Percentiles rank a stretch among this genome's conserved stretches.
phyloP scores from a whole-genome alignment of 805 yeast species.

The Jamesozyma spencerorum region DNA sequence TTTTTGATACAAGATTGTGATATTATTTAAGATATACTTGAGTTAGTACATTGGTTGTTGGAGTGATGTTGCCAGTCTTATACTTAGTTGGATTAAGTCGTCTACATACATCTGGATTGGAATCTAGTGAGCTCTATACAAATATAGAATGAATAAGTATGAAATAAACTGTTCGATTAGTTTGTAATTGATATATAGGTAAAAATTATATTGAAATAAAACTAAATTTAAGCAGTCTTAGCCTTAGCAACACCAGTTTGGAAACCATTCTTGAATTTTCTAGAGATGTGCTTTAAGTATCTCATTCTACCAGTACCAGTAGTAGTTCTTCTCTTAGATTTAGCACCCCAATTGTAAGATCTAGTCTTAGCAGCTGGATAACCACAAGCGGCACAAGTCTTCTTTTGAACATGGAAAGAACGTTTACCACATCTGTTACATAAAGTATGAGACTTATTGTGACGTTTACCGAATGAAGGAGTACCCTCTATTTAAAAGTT shows the following conservation, averaged over 20 bases:
- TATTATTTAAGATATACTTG: too few species aligned
- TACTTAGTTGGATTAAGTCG: too few species aligned
- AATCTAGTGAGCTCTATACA: too few species aligned
- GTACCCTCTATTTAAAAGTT: slow-evolving; percentile 71
- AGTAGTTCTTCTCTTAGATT: slow-evolving; percentile 99
- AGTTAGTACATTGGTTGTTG: too few species aligned
- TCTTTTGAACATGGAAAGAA: slow-evolving; percentile 98
- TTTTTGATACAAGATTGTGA: too few species aligned
- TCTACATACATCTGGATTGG: too few species aligned
- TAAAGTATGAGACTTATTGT: slow-evolving; percentile 98
- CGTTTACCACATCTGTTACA: slow-evolving; percentile 99
- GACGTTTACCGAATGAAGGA: slow-evolving; percentile 99
- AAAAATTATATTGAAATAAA: too few species aligned
- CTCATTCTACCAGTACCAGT: slow-evolving; percentile 99
- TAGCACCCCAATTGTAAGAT: slow-evolving; percentile 97
- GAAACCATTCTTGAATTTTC: slow-evolving; percentile 99
- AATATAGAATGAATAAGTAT: too few species aligned
- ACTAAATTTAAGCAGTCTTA: slow-evolving; percentile 46
- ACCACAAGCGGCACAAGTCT: slow-evolving; percentile 97
- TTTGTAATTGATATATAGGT: too few species aligned
- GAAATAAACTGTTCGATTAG: too few species aligned
- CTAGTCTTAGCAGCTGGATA: slow-evolving; percentile 99
- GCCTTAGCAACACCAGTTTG: slow-evolving; percentile 54
- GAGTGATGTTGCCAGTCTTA: too few species aligned
- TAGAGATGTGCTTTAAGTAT: slow-evolving; percentile 91